Percentiles rank a stretch among this genome's conserved stretches.
Conservation (phyloP, 2,329 filamentous ascomycete species). For the Aureobasidium lini region DNA sequence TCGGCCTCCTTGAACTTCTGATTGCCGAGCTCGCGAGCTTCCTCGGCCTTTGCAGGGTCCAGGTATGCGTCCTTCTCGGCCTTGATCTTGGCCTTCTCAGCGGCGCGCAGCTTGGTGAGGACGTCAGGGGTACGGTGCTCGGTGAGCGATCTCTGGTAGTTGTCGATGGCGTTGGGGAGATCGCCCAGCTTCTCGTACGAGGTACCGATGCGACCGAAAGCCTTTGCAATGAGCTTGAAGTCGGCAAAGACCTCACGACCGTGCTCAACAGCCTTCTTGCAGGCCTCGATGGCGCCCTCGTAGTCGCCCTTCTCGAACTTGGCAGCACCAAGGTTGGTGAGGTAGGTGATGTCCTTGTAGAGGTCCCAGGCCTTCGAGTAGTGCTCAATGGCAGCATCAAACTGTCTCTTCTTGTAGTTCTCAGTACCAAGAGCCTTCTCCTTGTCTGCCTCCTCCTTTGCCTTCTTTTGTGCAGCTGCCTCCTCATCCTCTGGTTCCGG, state of each 20-base stretch:
- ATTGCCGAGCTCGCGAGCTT: slow-evolving; percentile 90
- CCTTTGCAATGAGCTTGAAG: slow-evolving; percentile 97
- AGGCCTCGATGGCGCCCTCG: slow-evolving; percentile 76
- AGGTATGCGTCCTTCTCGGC: slow-evolving; percentile 72
- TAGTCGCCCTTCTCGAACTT: slow-evolving; percentile 96
- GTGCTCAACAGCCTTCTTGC: slow-evolving; percentile 81
- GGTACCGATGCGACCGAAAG: slow-evolving; percentile 91
- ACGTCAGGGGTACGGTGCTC: slow-evolving; percentile 96
- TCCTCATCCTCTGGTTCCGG: slow-evolving; percentile 72
- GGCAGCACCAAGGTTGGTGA: slow-evolving; percentile 92
- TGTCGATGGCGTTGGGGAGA: slow-evolving; percentile 68
- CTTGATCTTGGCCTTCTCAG: slow-evolving; percentile 79
- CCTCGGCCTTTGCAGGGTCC: slow-evolving; percentile 84
- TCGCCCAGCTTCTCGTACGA: slow-evolving; percentile 88
- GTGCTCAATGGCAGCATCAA: slow-evolving; percentile 88
- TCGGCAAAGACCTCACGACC: slow-evolving; percentile 85
- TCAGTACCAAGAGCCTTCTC: slow-evolving; percentile 92
- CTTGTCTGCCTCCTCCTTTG: slow-evolving; percentile 86
- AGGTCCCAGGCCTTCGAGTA: slow-evolving; percentile 93
- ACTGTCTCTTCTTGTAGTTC: slow-evolving; percentile 96
- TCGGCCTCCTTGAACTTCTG: slow-evolving; percentile 95
- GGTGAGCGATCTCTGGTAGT: slow-evolving; percentile 88
- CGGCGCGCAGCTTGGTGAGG: slow-evolving; percentile 81
- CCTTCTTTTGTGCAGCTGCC: slow-evolving; percentile 72
- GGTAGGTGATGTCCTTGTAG: slow-evolving; percentile 93